Base-by-base conservation (phyloP, 2,329 filamentous ascomycete genomes). In the Parastagonospora avenae region DNA sequence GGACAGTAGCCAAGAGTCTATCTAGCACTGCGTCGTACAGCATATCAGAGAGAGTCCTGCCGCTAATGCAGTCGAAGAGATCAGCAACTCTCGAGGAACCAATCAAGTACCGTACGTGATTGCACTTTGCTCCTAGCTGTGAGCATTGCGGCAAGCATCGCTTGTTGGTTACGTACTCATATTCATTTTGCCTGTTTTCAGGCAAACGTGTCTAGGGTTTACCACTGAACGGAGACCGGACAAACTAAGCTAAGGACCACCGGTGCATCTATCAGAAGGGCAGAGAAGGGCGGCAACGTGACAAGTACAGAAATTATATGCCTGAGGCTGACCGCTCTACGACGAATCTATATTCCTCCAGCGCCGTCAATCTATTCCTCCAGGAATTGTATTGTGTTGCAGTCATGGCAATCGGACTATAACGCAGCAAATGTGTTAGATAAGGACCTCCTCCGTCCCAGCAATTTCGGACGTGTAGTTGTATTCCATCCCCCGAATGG, bases 361-460 rank as follows among this genome's bases (percentile, higher is more conserved):
- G 31, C 11, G 14, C 35, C 36, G 12, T 30, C 29, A 24, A 31
- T 15, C 38, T 27, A 16, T 52, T 52, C 50, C 45, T 42, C 41
- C 50, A 46, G 50, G 36, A 52, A 33, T 42, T 42, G 24, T 32
- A 41, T 42, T 24, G 33, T 16, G 35, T 27, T 41, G 37, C 31
- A 7, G 28, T 11, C 30, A 45, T 46, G 30, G 36, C 35, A n/a
- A 16, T 14, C 30, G n/a, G 4, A 19, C 16, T 30, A 12, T 24
- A 16, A 24, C 27, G 14, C 31, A 31, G 30, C 27, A 31, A 28
- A 19, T 24, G 40, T 48, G 36, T 42, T 50, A 46, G 38, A 54
- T 54, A 57, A 57, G 48, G 54, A 57, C 48, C 56, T 55, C 29
- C 54, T 27, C 14, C 8, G n/a, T 41, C n/a, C 19, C 10, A 38